A percentile compares a stretch with the other conserved stretches of the same genome.
Conservation (phyloP, 208 protist species). For the Leishmania arabica region DNA sequence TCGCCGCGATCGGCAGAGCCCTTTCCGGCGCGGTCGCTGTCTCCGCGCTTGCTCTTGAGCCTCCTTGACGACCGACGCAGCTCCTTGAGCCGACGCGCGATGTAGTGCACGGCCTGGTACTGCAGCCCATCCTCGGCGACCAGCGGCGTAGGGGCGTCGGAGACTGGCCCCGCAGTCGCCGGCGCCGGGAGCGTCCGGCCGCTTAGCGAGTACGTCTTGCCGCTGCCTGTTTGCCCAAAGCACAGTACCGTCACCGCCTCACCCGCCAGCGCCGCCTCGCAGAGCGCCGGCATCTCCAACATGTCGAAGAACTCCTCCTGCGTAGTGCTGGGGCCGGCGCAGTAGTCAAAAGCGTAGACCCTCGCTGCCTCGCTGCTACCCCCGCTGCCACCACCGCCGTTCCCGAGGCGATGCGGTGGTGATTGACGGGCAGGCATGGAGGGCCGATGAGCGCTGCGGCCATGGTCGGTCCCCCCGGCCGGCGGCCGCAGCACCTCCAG, state of each 20-base stretch:
- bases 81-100: slow-evolving; percentile 43
- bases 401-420: neutral
- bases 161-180: neutral
- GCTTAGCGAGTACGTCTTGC: slow-evolving; percentile 91
- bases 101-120: slow-evolving; percentile 62
- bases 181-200: slow-evolving; percentile 37
- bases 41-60: neutral
- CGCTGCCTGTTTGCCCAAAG: slow-evolving; percentile 91
- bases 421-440: neutral
- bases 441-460: neutral
- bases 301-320: slow-evolving; percentile 61
- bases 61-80: slow-evolving; percentile 14
- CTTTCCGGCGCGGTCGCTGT: neutral
- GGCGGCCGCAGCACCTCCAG: slow-evolving; percentile 27
- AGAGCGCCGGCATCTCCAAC: slow-evolving; percentile 53
- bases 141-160: slow-evolving; percentile 15
- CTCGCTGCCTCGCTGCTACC: neutral
- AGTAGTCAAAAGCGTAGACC: slow-evolving; percentile 67
- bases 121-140: slow-evolving; percentile 72
- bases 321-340: slow-evolving; percentile 50
- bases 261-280: slow-evolving; percentile 78
- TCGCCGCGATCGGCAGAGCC: neutral
- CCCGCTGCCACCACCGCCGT: neutral
- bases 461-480: neutral
- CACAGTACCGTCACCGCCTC: slow-evolving; percentile 84